A percentile compares a stretch with the other conserved stretches of the same genome.
These are phyloP conservation scores for Chytriomyces confervae DNA, from an alignment of 192 early-diverging fungal species.

Conservation along the genomic window DNA sequence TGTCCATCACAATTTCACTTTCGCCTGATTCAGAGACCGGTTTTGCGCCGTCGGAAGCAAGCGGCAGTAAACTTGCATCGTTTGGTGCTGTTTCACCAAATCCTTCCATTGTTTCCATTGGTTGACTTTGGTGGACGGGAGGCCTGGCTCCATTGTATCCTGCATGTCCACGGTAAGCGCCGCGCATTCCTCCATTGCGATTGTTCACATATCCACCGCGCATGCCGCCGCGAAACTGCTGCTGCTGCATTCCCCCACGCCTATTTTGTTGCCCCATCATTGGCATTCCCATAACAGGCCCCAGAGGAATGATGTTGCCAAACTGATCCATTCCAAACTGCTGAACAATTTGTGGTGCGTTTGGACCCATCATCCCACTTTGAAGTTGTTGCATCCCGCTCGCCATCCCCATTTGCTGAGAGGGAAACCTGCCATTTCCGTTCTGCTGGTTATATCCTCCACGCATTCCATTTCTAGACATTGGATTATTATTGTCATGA, in stretches of 20 bases:
- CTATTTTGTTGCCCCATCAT: not conserved
- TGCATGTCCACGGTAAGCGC: not conserved
- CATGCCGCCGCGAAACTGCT: not conserved
- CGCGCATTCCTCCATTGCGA: not conserved
- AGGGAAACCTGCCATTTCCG: not conserved
- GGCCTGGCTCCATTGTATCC: not conserved
- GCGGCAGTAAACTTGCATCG: not conserved
- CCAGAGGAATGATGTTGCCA: conserved; percentile 11
- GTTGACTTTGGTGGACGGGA: not conserved
- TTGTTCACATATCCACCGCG: not conserved
- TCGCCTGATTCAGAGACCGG: not conserved
- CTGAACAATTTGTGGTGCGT: not conserved
- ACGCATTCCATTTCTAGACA: not conserved
- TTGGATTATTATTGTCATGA: not conserved
- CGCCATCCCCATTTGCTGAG: not conserved
- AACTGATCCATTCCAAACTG: conserved; percentile 2
- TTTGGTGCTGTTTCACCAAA: not conserved
- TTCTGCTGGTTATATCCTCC: not conserved
- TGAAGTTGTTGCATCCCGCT: conserved; percentile 2
- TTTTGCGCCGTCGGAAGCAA: no score
- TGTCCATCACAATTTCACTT: conserved; percentile 2
- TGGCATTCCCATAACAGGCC: not conserved
- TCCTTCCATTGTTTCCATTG: not conserved
- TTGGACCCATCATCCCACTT: not conserved
- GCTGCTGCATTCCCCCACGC: not conserved